phyloP scores from a whole-genome alignment of 1,284 basidiomycete genomes.

The Cutaneotrichosporon curvatum region DNA sequence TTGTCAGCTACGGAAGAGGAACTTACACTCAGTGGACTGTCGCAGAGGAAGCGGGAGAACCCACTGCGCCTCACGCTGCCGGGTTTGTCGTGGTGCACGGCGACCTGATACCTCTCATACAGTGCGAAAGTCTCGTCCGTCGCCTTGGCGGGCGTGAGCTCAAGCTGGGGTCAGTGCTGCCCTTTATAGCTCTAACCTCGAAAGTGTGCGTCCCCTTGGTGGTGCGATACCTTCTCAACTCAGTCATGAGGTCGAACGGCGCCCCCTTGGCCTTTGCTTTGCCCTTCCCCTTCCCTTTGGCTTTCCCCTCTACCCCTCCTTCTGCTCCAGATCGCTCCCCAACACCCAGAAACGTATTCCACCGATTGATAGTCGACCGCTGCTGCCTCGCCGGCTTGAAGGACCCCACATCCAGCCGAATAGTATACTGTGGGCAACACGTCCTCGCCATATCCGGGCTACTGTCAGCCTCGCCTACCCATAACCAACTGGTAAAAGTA shows the following conservation, averaged over 20 bases:
- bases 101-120: conserved; percentile 65
- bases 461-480: conserved; percentile 7
- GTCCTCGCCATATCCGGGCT: conserved; percentile 73
- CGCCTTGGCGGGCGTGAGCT: conserved; percentile 64
- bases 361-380: conserved; percentile 62
- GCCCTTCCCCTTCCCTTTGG: conserved; percentile 1
- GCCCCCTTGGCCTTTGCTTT: conserved; percentile 28
- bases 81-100: conserved; percentile 63
- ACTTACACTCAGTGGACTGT: conserved; percentile 65
- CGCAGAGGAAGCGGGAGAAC: conserved; percentile 70
- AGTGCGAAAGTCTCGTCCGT: conserved; percentile 73
- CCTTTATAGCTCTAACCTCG: conserved; percentile 17
- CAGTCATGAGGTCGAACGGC: conserved; percentile 26
- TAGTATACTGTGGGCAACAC: conserved; percentile 90
- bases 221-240: conserved; percentile 24
- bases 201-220: conserved; percentile 22
- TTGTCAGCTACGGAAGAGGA: background rate
- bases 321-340: conserved; percentile 6
- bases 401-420: conserved; percentile 66
- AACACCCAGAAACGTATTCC: conserved; percentile 53
- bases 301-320: too few species aligned
- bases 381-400: conserved; percentile 74
- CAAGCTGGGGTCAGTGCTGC: conserved; percentile 42
- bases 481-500: conserved; percentile 52
- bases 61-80: conserved; percentile 50